phyloP scores from a whole-genome alignment of 305 asterid species.

The Withania somnifera region DNA sequence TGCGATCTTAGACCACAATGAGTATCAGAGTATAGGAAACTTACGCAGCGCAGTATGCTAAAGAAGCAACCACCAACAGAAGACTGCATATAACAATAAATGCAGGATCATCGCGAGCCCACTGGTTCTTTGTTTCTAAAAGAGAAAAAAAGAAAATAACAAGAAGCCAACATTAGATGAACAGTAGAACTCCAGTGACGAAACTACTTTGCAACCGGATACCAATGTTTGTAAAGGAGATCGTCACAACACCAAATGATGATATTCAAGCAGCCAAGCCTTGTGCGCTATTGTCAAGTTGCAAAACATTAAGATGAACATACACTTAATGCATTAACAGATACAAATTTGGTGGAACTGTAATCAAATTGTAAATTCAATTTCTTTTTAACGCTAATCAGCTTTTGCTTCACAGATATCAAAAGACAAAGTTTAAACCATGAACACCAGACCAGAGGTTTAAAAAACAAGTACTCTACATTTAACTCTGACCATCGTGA shows the following conservation, averaged over 20 bases:
- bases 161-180: constrained; percentile 2
- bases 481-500: not conserved
- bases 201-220: not conserved
- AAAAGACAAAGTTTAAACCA: not conserved
- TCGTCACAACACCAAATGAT: not conserved
- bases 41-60: constrained; percentile 95
- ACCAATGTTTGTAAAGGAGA: not conserved
- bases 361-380: not conserved
- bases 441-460: not conserved
- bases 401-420: not conserved
- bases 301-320: not conserved
- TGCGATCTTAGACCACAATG: not conserved
- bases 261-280: not conserved
- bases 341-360: not conserved
- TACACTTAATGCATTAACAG: not conserved
- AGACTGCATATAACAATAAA: constrained; percentile 84
- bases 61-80: constrained; percentile 57
- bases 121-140: constrained; percentile 97
- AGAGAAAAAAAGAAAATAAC: constrained; percentile 4
- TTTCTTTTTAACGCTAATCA: not conserved
- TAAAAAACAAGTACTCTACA: not conserved
- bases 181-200: not conserved
- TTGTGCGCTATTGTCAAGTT: not conserved
- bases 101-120: constrained; percentile 99
- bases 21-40: constrained; percentile 16